Evolutionary conservation across 2,329 filamentous ascomycete genomes (phyloP).

Genomic region (Triangularia verruculosa): DNA sequence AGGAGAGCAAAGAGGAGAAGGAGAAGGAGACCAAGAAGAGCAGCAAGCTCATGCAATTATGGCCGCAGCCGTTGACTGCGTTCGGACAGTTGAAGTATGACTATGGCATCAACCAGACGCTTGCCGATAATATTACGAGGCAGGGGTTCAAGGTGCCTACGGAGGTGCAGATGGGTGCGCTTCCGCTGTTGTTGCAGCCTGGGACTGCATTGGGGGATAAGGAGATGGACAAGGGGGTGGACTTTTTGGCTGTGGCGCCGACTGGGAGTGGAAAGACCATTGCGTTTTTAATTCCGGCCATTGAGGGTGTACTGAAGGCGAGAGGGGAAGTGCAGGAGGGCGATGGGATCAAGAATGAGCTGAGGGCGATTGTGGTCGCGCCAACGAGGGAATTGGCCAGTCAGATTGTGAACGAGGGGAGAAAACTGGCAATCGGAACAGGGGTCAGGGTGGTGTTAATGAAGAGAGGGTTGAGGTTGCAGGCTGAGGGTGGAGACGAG

Average conservation of each 20-base stretch:
- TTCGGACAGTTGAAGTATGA: slow-evolving; percentile 69
- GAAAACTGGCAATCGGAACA: slow-evolving; percentile 74
- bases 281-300: slow-evolving; percentile 82
- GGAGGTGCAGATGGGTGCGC: slow-evolving; percentile 83
- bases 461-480: slow-evolving; percentile 76
- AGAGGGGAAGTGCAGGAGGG: slow-evolving; percentile 41
- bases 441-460: slow-evolving; percentile 77
- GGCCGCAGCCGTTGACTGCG: slow-evolving; percentile 73
- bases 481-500: slow-evolving; percentile 39
- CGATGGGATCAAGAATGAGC: slow-evolving; percentile 43
- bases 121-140: slow-evolving; percentile 75
- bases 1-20: slow-evolving; percentile 47
- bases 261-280: slow-evolving; percentile 97
- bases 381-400: slow-evolving; percentile 76
- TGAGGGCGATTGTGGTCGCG: slow-evolving; percentile 69
- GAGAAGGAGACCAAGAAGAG: slow-evolving; percentile 43
- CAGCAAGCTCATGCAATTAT: slow-evolving; percentile 61
- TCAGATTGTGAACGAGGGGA: slow-evolving; percentile 81
- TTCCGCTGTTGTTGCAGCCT: slow-evolving; percentile 72
- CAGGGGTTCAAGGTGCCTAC: slow-evolving; percentile 88
- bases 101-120: slow-evolving; percentile 69
- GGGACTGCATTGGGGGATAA: slow-evolving; percentile 46
- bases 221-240: slow-evolving; percentile 45
- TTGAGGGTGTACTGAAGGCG: slow-evolving; percentile 68
- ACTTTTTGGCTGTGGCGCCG: slow-evolving; percentile 85